Evolutionary conservation across 1,284 basidiomycete genomes (phyloP).

Genomic region (Papiliotrema nemorosa): DNA sequence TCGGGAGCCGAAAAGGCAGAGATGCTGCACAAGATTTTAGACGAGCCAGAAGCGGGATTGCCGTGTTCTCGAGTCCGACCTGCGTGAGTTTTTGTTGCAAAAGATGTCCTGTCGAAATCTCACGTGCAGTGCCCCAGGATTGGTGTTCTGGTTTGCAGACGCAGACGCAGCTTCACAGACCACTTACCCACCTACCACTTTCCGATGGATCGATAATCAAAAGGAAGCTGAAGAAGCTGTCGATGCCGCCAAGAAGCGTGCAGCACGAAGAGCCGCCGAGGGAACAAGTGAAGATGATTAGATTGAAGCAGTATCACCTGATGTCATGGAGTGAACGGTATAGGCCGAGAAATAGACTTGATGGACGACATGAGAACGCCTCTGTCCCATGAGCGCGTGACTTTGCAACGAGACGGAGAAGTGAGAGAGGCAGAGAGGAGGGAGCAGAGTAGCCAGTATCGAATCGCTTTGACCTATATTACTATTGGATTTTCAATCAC

Average conservation of each 20-base stretch:
- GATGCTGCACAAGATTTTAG: slow-evolving; percentile 71
- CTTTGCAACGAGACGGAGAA: no score
- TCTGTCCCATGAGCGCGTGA: no score
- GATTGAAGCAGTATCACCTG: background rate
- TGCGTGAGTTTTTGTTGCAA: slow-evolving; percentile 45
- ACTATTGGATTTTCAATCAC: no score
- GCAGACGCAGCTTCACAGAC: slow-evolving; percentile 60
- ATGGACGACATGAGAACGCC: no score
- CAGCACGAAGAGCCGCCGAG: slow-evolving; percentile 24
- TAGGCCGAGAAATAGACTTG: no score
- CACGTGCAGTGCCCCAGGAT: slow-evolving; percentile 62
- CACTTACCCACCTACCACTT: slow-evolving; percentile 43
- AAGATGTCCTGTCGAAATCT: background rate
- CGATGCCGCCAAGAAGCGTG: slow-evolving; percentile 34
- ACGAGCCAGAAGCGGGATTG: slow-evolving; percentile 74
- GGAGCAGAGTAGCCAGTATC: no score
- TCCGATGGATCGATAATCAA: slow-evolving; percentile 50
- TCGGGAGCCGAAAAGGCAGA: slow-evolving; percentile 81
- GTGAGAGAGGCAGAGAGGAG: no score
- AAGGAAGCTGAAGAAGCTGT: slow-evolving; percentile 49
- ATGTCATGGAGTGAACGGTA: slow-evolving; percentile 38
- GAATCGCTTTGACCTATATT: no score
- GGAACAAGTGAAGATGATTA: slow-evolving; percentile 16
- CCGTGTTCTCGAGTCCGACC: slow-evolving; percentile 83
- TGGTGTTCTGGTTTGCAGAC: slow-evolving; percentile 90